Conservation (phyloP, 129 eudicot genomes). For the Mikania micrantha region DNA sequence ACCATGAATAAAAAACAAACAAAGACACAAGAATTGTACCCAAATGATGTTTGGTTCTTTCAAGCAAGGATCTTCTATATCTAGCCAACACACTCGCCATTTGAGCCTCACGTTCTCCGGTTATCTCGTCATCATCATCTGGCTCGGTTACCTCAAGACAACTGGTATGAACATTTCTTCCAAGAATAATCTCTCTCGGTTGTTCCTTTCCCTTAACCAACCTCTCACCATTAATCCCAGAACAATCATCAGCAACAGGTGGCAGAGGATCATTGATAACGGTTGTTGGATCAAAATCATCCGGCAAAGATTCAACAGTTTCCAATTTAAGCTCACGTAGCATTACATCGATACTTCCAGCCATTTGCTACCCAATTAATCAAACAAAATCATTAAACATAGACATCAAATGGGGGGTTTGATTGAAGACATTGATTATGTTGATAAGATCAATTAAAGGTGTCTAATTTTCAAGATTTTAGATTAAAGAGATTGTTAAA, state of each 20-base stretch:
- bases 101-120: constrained; percentile 90
- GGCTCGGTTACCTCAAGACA: constrained; percentile 84
- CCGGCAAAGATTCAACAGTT: constrained; percentile 29
- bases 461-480: background rate
- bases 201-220: constrained; percentile 22
- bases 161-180: constrained; percentile 75
- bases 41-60: constrained; percentile 86
- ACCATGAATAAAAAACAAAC: background rate
- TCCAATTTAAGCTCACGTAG: constrained; percentile 26
- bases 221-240: constrained; percentile 19
- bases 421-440: background rate
- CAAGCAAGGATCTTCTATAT: constrained; percentile 65
- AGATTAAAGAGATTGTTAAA: background rate
- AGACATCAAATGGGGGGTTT: background rate
- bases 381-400: background rate
- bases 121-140: constrained; percentile 76
- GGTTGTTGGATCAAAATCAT: constrained; percentile 46
- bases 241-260: constrained; percentile 23
- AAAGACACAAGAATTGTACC: constrained; percentile 33
- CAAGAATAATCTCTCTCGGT: constrained; percentile 72
- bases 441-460: background rate
- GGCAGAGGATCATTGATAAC: constrained; percentile 45
- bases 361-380: constrained; percentile 19
- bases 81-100: constrained; percentile 92
- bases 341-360: constrained; percentile 34